These are phyloP conservation scores for Tetrapisispora taiwanensis DNA, from an alignment of 805 yeast genomes.

Conservation along the genomic window DNA sequence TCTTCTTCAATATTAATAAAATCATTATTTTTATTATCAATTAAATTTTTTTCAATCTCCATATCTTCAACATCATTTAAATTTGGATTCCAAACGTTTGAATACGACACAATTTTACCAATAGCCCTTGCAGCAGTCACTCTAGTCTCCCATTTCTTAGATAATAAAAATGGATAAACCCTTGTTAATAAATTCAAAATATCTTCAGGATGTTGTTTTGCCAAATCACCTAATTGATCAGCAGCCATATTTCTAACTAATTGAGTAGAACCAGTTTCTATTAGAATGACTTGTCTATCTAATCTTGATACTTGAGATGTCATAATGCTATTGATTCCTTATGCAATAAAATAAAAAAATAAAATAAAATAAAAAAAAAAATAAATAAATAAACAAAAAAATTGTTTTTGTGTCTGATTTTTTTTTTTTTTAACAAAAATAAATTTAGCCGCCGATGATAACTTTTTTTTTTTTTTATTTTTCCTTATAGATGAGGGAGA, in stretches of 20 bases:
- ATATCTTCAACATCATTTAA: conserved; percentile 18
- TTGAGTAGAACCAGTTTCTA: conserved; percentile 92
- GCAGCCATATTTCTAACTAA: conserved; percentile 94
- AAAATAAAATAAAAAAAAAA: too few species aligned
- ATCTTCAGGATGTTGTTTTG: conserved; percentile 92
- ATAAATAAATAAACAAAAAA: too few species aligned
- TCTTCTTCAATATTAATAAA: conserved; percentile 7
- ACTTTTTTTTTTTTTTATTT: too few species aligned
- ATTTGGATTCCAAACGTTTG: conserved; percentile 80
- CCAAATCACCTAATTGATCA: conserved; percentile 89
- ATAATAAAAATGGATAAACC: conserved; percentile 78
- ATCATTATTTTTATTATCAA: neutral
- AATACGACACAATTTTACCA: conserved; percentile 81
- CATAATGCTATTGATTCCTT: too few species aligned
- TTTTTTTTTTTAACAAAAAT: neutral
- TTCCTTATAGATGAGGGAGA: too few species aligned
- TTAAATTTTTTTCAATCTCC: conserved; percentile 5
- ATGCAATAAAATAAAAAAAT: too few species aligned
- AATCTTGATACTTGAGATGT: conserved; percentile 33
- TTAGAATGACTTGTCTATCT: conserved; percentile 36
- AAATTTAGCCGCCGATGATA: conserved; percentile 1
- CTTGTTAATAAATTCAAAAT: conserved; percentile 71
- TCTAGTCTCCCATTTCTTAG: conserved; percentile 91
- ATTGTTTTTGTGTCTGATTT: too few species aligned
- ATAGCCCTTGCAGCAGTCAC: conserved; percentile 89